Conservation (phyloP, 352 stramenopile species). For the Globisporangium spiculum region DNA sequence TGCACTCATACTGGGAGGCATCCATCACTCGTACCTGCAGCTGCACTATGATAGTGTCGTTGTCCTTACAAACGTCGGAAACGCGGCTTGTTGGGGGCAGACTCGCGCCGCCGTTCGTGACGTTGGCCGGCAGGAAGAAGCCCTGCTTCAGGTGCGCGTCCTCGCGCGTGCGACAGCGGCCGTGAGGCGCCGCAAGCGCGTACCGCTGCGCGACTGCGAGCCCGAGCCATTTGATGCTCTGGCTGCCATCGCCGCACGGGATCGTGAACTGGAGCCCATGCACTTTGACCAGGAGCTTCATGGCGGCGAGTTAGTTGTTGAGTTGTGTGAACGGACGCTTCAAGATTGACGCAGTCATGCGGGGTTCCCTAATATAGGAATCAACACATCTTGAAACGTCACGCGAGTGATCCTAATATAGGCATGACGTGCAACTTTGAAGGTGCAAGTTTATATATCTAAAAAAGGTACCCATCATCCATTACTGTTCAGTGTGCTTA, state of each 20-base stretch:
- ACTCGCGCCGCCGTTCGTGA: slow-evolving; percentile 50
- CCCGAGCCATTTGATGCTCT: slow-evolving; percentile 84
- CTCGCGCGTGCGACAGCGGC: slow-evolving; percentile 68
- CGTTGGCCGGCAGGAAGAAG: slow-evolving; percentile 70
- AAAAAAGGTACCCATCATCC: background rate
- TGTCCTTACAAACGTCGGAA: slow-evolving; percentile 67
- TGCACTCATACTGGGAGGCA: background rate
- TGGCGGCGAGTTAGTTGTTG: slow-evolving; percentile 13
- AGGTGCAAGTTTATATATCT: background rate
- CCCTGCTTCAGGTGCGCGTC: slow-evolving; percentile 71
- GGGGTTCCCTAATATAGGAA: background rate
- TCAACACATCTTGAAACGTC: too few species aligned
- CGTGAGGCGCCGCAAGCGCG: slow-evolving; percentile 56
- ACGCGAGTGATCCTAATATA: too few species aligned
- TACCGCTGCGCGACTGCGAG: slow-evolving; percentile 78
- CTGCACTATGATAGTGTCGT: slow-evolving; percentile 57
- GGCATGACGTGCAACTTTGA: too few species aligned
- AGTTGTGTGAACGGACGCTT: background rate
- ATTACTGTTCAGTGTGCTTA: background rate
- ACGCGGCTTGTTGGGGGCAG: slow-evolving; percentile 54
- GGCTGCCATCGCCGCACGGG: slow-evolving; percentile 71
- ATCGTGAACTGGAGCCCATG: slow-evolving; percentile 68
- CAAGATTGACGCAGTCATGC: background rate
- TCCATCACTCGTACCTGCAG: slow-evolving; percentile 44
- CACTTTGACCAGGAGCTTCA: slow-evolving; percentile 68